Conservation (phyloP, 345 rosid species). For the Salix caprea region DNA sequence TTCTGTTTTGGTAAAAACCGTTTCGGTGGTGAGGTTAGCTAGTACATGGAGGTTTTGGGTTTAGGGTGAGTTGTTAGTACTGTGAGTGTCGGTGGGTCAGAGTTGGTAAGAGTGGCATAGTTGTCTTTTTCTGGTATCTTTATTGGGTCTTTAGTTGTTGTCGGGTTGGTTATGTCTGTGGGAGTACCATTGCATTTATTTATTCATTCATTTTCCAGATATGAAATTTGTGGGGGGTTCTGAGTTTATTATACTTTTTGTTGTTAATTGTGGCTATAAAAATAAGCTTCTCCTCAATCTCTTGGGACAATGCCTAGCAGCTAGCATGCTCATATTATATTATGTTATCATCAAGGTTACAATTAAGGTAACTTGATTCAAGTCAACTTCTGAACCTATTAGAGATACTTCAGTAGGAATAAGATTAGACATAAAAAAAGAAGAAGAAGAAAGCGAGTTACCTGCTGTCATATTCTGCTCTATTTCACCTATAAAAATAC, state of each 20-base stretch:
- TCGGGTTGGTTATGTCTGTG: neutral
- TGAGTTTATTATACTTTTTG: neutral
- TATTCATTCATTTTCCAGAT: too few species aligned
- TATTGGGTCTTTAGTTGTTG: neutral
- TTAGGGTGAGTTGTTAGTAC: neutral
- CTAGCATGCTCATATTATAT: neutral
- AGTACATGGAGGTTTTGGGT: neutral
- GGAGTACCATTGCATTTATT: neutral
- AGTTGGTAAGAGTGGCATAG: neutral
- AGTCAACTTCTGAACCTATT: neutral
- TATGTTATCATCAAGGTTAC: neutral
- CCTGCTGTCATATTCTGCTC: neutral
- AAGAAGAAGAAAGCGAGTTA: neutral
- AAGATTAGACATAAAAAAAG: neutral
- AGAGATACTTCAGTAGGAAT: neutral
- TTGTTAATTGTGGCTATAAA: neutral
- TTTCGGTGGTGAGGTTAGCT: neutral
- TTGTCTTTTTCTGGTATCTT: neutral
- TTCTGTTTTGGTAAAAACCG: neutral
- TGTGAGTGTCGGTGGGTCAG: conserved; percentile 12
- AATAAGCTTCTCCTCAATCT: neutral
- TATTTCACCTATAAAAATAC: neutral
- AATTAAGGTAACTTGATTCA: neutral
- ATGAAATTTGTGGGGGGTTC: neutral
- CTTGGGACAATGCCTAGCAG: neutral